Percentiles rank a stretch among this genome's conserved stretches.
Conservation (phyloP, 495 filamentous ascomycete genomes). For the Podospora comata region DNA sequence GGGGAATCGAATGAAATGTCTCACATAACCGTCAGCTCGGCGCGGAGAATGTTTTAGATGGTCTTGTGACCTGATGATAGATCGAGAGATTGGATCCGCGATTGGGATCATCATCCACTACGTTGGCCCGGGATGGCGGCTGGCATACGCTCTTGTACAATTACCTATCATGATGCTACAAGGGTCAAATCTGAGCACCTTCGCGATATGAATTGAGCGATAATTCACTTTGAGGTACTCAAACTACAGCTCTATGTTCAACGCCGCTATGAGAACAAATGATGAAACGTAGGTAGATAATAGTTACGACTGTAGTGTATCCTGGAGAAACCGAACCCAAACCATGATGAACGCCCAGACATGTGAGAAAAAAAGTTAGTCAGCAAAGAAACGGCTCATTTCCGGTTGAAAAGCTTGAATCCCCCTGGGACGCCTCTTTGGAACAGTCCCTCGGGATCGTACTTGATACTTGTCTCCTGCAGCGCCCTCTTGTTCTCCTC, state of each 20-base stretch:
- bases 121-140: too few species aligned
- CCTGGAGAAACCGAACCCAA: not conserved
- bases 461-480: constrained; percentile 40
- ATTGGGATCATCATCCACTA: not conserved
- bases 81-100: not conserved
- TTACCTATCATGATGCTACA: too few species aligned
- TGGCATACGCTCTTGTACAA: too few species aligned
- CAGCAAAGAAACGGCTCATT: not conserved
- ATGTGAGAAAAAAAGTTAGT: not conserved
- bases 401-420: constrained; percentile 25
- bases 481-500: constrained; percentile 40
- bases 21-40: not conserved
- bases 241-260: not conserved
- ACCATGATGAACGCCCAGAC: not conserved
- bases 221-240: not conserved
- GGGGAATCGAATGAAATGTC: not conserved
- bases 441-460: constrained; percentile 50
- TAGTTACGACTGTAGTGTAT: not conserved
- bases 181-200: not conserved
- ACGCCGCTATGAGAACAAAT: not conserved
- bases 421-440: constrained; percentile 40
- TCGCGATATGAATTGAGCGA: not conserved
- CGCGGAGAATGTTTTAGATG: not conserved
- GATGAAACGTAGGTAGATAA: not conserved
- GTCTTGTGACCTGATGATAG: not conserved